Conservation (phyloP, 2,329 filamentous ascomycete genomes). For the Fusarium nygamai region DNA sequence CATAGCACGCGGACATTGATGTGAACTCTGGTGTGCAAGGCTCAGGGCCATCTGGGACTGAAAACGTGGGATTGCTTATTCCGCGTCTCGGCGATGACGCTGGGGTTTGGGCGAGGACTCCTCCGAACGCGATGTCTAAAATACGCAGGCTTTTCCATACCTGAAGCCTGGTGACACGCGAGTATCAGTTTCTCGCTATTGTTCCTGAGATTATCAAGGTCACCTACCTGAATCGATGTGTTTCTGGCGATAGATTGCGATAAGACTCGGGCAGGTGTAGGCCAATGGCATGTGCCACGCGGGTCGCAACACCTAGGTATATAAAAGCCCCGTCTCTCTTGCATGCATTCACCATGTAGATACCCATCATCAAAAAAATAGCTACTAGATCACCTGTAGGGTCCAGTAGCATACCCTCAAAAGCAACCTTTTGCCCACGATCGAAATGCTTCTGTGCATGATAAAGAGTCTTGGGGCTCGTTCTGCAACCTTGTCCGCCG, state of each 20-base stretch:
- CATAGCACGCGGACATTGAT: neutral
- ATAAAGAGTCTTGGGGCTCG: neutral
- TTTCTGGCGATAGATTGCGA: neutral
- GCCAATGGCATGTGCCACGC: neutral
- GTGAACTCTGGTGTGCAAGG: neutral
- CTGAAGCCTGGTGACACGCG: neutral
- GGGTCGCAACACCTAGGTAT: neutral
- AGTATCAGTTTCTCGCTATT: rapidly evolving
- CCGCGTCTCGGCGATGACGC: neutral
- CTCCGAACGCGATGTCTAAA: neutral
- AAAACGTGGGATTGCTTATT: neutral
- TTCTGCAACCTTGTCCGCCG: neutral
- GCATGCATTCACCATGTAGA: neutral
- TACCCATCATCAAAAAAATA: neutral
- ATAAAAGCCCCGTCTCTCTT: neutral
- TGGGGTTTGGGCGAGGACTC: neutral
- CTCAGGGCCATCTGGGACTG: neutral
- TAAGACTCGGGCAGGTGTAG: neutral
- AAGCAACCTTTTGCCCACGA: neutral
- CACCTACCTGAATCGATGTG: neutral
- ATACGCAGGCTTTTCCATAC: neutral
- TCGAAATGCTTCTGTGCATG: neutral
- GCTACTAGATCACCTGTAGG: neutral
- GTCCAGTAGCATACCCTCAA: neutral
- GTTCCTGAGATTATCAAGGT: rapidly evolving